Evolutionary conservation across 1,284 basidiomycete genomes (phyloP), one percentile per base, ranked within the genome.

Genomic region (Trichosporon sp.): DNA sequence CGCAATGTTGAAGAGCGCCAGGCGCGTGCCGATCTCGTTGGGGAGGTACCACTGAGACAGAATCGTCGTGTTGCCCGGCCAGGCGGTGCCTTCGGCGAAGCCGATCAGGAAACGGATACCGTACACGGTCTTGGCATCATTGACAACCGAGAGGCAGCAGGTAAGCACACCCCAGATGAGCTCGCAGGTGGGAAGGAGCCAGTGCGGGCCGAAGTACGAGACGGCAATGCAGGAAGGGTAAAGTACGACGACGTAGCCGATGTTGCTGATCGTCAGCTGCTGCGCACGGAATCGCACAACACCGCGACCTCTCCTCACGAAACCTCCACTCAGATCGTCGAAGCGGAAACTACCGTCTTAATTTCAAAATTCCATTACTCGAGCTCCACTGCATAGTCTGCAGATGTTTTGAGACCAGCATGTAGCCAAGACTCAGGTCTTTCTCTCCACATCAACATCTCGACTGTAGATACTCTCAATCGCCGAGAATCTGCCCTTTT

Each of bases 1-100:
- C 19, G 73, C 74, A 6, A 68, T 66, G 21, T 75, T 71, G 70
- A 74, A 78, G 14, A 78, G 31, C 2, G 75, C 73, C 65, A 77
- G 69, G 43, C 77, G 73, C 35, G 69, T 67, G 2, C 73, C 76
- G 11, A 77, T 71, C 69, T 78, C 77, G 11, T 70, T 40, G 1
- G 77, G 76, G 10, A 75, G 73, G 67, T 75, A 72, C 76, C 72
- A 74, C 67, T 68, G 67, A 2, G 69, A 66, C 31, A 73, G 68
- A 43, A 73, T 56, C n/a, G 67, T 73, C 32, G 65, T 70, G 67
- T 73, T 68, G 2, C 71, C 71, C 12, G 71, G 71, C 63, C 63
- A 73, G 0, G 69, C 69, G 11, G 66, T 68, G 40, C 71, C 70
- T 70, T 78, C 77, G 37, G 73, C 73, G 16, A 78, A 67, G 31